These are phyloP conservation scores for Trichoderma endophyticum DNA, from an alignment of 2,329 filamentous ascomycete species.

Conservation along the genomic window DNA sequence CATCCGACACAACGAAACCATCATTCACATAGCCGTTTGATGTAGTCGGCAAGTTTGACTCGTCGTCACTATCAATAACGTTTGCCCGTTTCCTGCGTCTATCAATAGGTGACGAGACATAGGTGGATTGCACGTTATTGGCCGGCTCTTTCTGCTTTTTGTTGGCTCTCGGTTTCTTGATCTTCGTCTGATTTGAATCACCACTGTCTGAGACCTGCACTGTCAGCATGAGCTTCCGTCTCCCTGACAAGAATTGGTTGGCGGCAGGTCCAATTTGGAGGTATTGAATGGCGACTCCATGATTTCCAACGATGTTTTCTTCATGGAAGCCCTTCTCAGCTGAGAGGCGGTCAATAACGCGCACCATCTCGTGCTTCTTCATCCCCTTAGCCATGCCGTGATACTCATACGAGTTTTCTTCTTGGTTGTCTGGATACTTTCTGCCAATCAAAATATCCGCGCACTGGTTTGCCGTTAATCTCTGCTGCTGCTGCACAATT, in stretches of 20 bases:
- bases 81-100: slow-evolving; percentile 31
- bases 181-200: slow-evolving; percentile 30
- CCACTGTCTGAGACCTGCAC: slow-evolving; percentile 38
- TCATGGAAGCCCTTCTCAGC: slow-evolving; percentile 72
- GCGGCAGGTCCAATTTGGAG: slow-evolving; percentile 49
- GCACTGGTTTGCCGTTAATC: slow-evolving; percentile 74
- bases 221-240: slow-evolving; percentile 44
- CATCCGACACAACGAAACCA: slow-evolving; percentile 47
- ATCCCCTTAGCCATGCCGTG: slow-evolving; percentile 68
- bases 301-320: slow-evolving; percentile 51
- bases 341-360: slow-evolving; percentile 75
- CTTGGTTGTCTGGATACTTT: slow-evolving; percentile 56
- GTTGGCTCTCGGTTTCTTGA: slow-evolving; percentile 36
- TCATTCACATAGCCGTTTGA: slow-evolving; percentile 47
- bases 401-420: slow-evolving; percentile 52
- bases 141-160: slow-evolving; percentile 36
- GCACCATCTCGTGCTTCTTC: slow-evolving; percentile 73
- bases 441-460: slow-evolving; percentile 80
- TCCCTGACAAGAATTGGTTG: slow-evolving; percentile 42
- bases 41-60: slow-evolving; percentile 41
- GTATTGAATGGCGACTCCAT: slow-evolving; percentile 72
- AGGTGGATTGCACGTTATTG: slow-evolving; percentile 41
- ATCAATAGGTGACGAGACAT: slow-evolving; percentile 53
- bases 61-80: slow-evolving; percentile 22
- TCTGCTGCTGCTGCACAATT: slow-evolving; percentile 59